Evolutionary conservation across 768 basidiomycete genomes (phyloP), one percentile per base, ranked within the genome.

Genomic region (Hemileccinum rubropunctum): DNA sequence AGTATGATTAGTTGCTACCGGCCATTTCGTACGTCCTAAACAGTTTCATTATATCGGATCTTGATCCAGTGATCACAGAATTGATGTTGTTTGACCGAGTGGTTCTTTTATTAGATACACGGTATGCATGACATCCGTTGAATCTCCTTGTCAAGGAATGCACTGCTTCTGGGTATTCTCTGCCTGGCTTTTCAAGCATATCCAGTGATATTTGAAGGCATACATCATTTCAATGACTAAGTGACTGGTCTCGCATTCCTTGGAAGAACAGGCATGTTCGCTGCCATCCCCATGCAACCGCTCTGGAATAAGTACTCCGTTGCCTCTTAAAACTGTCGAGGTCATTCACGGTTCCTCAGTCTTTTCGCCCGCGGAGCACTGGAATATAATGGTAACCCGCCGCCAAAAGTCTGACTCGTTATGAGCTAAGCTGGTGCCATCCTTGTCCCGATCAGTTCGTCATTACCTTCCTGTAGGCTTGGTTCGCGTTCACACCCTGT

Each of bases 341-440:
- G 27, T 28, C 9, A 28, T 9, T 28, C 27, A 28, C 27, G 27
- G 9, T 28, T 9, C 27, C 27, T n/a, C 27, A 28, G 27, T 5
- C 58, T 70, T 21, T 73, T 72, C 47, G 61, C 57, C 26, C 65
- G 67, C 20, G 67, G 74, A 53, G 66, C 73, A 7, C 54, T 56
- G 13, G 67, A 68, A 42, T 60, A 78, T 53, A 67, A 69, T 15
- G 78, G 76, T 4, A 60, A 67, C 36, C 75, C 83, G 0, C 84
- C 86, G 1, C 83, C 86, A 1, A 88, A 91, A 66, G 71, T 75
- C 10, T 74, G 80, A 9, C 77, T 91, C 3, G 59, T 81, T 44
- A 82, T 84, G 74, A 86, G 83, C 6, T 75, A 86, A 67, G 67
- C 78, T 3, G 89, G 87, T 15, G 87, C 74, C 2, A 63, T 89